Evolutionary conservation across 805 yeast species (phyloP), one percentile per base, ranked within the genome.

Genomic region (Maudiozyma serrabonitensis): DNA sequence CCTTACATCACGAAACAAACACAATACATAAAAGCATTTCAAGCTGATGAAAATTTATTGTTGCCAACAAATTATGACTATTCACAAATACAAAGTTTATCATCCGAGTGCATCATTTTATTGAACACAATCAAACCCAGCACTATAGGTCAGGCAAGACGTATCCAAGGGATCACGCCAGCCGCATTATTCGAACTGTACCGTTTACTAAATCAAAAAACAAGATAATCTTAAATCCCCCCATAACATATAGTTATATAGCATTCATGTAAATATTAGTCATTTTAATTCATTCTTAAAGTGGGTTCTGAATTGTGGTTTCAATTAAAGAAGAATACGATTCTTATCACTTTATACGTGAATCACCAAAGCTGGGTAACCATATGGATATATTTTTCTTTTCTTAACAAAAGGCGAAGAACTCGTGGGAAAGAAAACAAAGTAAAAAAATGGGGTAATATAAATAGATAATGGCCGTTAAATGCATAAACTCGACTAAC

Each of bases 81-180:
- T 62, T 58, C 74, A 12, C 60, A 70, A 13, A 56, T 83, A 46
- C 74, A 78, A 16, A 78, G 87, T 0, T 67, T 91, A n/a, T 85
- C 95, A 1, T 73, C 78, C 25, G 97, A 91, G 61, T 90, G 82
- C 28, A 78, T 84, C 50, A 72, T 71, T 16, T 68, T 85, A 11
- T 70, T 93, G 48, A 86, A 87, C 58, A 73, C 75, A 11, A 80
- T 87, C 15, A 83, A 86, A 53, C 99, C 99, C 0, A 79, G 79
- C 48, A 93, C 97, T 0, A 79, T 93, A 43, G 98, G 98, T 0
- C 98, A 93, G 63, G 98, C 98, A 0, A 76, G 95, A 62, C 74
- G 98, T 56, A 84, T 91, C 12, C 95, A 93, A 60, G 98, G 99
- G 0, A 81, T 93, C 2, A 91, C 98, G 0, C 96, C 98, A 0